Conservation (phyloP, 768 basidiomycete species). For the Scleroderma citrinum region DNA sequence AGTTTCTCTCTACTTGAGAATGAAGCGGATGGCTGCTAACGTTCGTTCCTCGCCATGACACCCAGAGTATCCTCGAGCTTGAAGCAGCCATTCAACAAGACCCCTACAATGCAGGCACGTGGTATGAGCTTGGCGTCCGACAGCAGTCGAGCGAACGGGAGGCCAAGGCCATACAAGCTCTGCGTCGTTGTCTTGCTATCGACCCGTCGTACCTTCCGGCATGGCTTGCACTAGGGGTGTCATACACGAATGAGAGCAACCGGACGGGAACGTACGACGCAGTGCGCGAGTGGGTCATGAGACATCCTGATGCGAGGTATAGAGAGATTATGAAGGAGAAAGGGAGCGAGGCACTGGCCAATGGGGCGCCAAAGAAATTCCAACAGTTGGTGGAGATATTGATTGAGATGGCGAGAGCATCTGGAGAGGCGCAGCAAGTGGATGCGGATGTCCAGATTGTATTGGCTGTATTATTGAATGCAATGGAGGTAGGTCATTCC, state of each 20-base stretch:
- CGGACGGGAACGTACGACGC: constrained; percentile 68
- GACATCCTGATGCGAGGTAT: constrained; percentile 48
- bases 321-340: constrained; percentile 30
- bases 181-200: constrained; percentile 73
- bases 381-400: constrained; percentile 63
- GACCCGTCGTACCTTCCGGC: constrained; percentile 71
- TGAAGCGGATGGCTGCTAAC: constrained; percentile 13
- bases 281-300: constrained; percentile 77
- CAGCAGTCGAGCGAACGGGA: constrained; percentile 99
- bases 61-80: constrained; percentile 77
- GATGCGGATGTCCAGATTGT: constrained; percentile 97
- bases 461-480: constrained; percentile 87
- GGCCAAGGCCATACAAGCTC: constrained; percentile 79
- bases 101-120: constrained; percentile 62
- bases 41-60: constrained; percentile 3
- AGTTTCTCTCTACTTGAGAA: constrained; percentile 13
- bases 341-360: not conserved
- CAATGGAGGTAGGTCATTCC: constrained; percentile 62
- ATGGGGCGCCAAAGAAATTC: constrained; percentile 30
- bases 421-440: constrained; percentile 39
- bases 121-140: constrained; percentile 92
- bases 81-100: constrained; percentile 87
- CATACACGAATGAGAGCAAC: constrained; percentile 85
- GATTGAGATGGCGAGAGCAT: constrained; percentile 64
- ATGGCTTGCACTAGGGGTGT: constrained; percentile 89